Base-by-base conservation (phyloP, 202 grass and related monocot genomes). In the Carex arenaria region DNA sequence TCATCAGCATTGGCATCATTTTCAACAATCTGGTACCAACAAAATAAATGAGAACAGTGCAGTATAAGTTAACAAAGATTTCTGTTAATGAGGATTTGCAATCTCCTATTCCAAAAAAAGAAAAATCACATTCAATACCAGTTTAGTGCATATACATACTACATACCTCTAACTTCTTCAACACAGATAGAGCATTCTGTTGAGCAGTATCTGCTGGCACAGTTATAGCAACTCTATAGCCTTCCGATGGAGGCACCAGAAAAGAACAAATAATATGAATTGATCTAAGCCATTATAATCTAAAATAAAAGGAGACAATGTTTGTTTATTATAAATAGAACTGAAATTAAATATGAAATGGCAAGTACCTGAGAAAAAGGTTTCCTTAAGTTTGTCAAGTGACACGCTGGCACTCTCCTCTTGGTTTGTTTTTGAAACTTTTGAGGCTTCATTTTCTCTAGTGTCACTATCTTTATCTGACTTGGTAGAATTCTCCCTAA, bases 121-220 rank as follows among this genome's bases (percentile, higher is more conserved):
- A 2, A 77, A 59, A 40, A 32, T 69, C 23, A 28, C 52, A 36
- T 49, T 59, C 45, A 2, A 17, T 61, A 76, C 70, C 10, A 74
- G 47, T 67, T 61, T 28, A 28, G 80, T 84, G 18, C 69, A 69
- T 17, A 61, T 13, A 87, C 74, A 61, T 83, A 93, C 96, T 13
- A 87, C 74, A 61, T 83, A 93, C 96, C 91, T 93, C 87, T 85
- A 98, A 77, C 47, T 89, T 98, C 88, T 92, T 98, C 85, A 98
- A 82, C 86, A 95, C 81, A 86, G 85, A 90, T 22, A 95, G 61
- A 90, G 96, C 88, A 84, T 95, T 90, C 62, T 93, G 82, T 17
- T 98, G 96, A 64, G 55, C 32, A 20, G 89, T 60, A 89, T 98
- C 96, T 76, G 90, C 65, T 78, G 86, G 88, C 80, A 85, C 64